Evolutionary conservation across 108 stramenopile genomes (phyloP).

Genomic region (Pseudonitzschia multistriata): DNA sequence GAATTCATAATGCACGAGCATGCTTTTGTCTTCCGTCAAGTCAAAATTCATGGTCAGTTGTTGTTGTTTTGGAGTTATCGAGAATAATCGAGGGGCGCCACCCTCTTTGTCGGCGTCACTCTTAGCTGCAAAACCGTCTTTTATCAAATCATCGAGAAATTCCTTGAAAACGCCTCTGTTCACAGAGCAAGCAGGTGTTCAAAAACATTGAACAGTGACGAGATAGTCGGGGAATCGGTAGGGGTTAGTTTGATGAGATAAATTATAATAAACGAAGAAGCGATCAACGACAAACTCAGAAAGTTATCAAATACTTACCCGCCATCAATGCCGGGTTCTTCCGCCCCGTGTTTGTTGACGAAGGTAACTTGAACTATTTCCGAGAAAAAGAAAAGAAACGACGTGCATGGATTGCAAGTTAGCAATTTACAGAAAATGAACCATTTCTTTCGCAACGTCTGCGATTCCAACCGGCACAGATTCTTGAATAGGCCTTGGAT

Average conservation of each 20-base stretch:
- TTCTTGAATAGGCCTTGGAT: neutral
- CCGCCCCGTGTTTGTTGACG: conserved; percentile 85
- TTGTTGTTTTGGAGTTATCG: conserved; percentile 59
- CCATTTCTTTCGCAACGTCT: neutral
- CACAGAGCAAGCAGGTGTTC: no score
- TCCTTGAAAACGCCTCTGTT: conserved; percentile 95
- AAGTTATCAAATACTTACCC: conserved; percentile 37
- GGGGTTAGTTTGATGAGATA: neutral
- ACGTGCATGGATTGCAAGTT: neutral
- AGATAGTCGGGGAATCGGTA: no score
- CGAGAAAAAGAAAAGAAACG: neutral
- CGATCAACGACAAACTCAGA: neutral
- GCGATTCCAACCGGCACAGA: neutral
- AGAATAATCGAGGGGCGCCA: conserved; percentile 57
- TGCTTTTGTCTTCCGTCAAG: conserved; percentile 23
- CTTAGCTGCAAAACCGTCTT: conserved; percentile 64
- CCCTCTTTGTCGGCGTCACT: conserved; percentile 18
- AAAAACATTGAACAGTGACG: no score
- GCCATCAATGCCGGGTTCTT: conserved; percentile 99
- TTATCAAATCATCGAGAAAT: conserved; percentile 82
- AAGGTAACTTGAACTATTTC: conserved; percentile 86
- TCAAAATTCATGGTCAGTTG: conserved; percentile 70
- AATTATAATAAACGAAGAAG: neutral
- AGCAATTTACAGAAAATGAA: neutral
- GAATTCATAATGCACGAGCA: conserved; percentile 84